Conservation (phyloP, 805 yeast species). For the Candida sakaeoensis region DNA sequence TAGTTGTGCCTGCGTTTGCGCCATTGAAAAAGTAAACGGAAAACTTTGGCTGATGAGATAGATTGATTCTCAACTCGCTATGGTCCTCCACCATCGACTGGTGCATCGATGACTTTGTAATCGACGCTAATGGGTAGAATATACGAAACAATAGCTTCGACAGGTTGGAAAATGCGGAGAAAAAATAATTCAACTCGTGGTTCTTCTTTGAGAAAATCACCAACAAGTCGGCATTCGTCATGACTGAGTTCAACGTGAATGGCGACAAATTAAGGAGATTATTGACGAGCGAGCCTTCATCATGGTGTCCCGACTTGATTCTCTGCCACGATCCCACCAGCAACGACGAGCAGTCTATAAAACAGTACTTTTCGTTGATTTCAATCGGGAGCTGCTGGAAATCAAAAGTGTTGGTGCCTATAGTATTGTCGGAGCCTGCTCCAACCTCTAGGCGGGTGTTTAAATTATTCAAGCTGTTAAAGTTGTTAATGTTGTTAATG, state of each 20-base stretch:
- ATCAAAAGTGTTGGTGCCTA: too few species aligned
- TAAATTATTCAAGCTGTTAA: background rate
- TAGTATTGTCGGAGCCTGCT: conserved; percentile 4
- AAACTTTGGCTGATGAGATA: conserved; percentile 67
- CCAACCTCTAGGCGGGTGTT: background rate
- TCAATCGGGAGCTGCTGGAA: conserved; percentile 40
- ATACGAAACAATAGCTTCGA: conserved; percentile 69
- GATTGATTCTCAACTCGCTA: conserved; percentile 46
- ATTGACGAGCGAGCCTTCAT: conserved; percentile 37
- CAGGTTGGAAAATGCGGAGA: conserved; percentile 66
- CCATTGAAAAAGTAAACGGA: conserved; percentile 70
- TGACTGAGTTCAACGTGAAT: conserved; percentile 54
- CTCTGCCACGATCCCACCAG: conserved; percentile 83
- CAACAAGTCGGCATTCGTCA: conserved; percentile 67
- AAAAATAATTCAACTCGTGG: conserved; percentile 72
- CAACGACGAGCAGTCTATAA: conserved; percentile 63
- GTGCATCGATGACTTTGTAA: conserved; percentile 53
- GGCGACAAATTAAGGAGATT: conserved; percentile 65
- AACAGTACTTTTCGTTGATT: conserved; percentile 60
- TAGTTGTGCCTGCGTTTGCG: conserved; percentile 42
- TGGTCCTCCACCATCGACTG: conserved; percentile 41
- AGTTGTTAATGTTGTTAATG: too few species aligned
- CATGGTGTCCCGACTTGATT: conserved; percentile 57
- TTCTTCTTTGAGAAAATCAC: conserved; percentile 70
- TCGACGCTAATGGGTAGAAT: conserved; percentile 63